A percentile compares a stretch with the other conserved stretches of the same genome.
phyloP scores from a whole-genome alignment of 495 filamentous ascomycete species.

The Talaromyces borbonicus region DNA sequence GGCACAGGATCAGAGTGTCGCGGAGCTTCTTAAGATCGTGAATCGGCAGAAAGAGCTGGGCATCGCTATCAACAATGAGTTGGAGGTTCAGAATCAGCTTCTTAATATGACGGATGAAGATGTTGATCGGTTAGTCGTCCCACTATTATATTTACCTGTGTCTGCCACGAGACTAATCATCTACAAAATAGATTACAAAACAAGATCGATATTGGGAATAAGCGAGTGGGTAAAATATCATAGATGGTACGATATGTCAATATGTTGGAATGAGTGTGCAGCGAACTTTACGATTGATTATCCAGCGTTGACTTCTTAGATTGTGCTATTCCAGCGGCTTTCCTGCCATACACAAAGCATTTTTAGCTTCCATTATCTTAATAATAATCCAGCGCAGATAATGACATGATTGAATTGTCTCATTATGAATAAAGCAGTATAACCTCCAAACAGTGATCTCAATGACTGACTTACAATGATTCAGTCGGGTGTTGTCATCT shows the following conservation, averaged over 20 bases:
- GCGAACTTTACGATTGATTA: too few species aligned
- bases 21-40: conserved; percentile 66
- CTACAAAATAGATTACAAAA: conserved; percentile 43
- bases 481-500: too few species aligned
- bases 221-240: conserved; percentile 66
- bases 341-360: too few species aligned
- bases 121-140: conserved; percentile 44
- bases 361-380: too few species aligned
- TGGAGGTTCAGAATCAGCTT: conserved; percentile 76
- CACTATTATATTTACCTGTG: not conserved
- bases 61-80: conserved; percentile 71
- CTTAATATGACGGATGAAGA: conserved; percentile 67
- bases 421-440: too few species aligned
- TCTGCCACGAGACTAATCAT: not conserved
- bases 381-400: too few species aligned
- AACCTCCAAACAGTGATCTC: too few species aligned
- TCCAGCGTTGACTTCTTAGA: too few species aligned
- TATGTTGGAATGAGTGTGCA: too few species aligned
- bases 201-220: conserved; percentile 78
- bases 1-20: conserved; percentile 76
- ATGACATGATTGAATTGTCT: too few species aligned
- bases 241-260: conserved; percentile 26
- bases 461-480: too few species aligned
- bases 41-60: conserved; percentile 78
- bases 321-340: too few species aligned